phyloP scores from a whole-genome alignment of 2,329 filamentous ascomycete species.

The Alternaria sp. region DNA sequence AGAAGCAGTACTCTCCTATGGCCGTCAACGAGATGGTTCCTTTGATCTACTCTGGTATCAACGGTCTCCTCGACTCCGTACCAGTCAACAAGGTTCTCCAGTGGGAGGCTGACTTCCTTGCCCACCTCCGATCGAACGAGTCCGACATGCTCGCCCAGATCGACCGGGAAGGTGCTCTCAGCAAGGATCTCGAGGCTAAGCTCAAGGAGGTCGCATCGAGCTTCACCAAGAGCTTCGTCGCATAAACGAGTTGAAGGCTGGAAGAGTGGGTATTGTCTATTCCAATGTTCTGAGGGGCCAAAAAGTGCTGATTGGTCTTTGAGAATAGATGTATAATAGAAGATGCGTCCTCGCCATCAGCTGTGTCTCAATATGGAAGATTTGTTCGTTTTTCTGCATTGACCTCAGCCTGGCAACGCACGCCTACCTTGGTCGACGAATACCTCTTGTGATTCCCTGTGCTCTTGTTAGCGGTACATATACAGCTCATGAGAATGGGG shows the following conservation, averaged over 20 bases:
- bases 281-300: constrained; percentile 46
- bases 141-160: constrained; percentile 82
- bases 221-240: constrained; percentile 97
- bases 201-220: constrained; percentile 76
- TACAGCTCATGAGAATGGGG: constrained; percentile 22
- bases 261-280: constrained; percentile 51
- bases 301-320: constrained; percentile 51
- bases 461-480: constrained; percentile 41
- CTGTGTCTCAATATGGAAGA: constrained; percentile 52
- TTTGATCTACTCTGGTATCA: constrained; percentile 99
- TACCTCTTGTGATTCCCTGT: constrained; percentile 34
- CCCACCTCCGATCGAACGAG: constrained; percentile 92
- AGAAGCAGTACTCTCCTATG: constrained; percentile 99
- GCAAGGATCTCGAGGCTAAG: constrained; percentile 90
- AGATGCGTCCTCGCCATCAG: constrained; percentile 52
- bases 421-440: constrained; percentile 13
- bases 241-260: constrained; percentile 47
- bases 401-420: constrained; percentile 19
- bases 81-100: constrained; percentile 90
- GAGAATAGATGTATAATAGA: constrained; percentile 54
- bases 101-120: constrained; percentile 95
- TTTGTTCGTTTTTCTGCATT: constrained; percentile 39
- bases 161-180: constrained; percentile 93
- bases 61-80: constrained; percentile 88
- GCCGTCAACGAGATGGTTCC: constrained; percentile 99